phyloP scores from a whole-genome alignment of 352 stramenopile species.

The Pythium rhizo-oryzae region DNA sequence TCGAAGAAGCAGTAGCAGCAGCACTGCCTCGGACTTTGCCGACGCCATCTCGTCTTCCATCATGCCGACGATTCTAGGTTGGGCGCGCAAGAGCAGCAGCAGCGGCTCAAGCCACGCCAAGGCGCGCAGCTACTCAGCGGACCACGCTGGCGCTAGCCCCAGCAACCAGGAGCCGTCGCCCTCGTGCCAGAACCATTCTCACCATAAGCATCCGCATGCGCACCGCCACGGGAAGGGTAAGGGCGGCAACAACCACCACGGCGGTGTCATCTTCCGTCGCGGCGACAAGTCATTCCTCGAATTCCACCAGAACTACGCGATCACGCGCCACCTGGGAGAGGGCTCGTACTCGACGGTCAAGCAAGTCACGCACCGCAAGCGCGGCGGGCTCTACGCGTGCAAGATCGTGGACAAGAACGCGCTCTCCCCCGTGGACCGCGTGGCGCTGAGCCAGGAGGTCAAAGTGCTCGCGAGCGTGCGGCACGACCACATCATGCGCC shows the following conservation, averaged over 20 bases:
- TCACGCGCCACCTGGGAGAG: slow-evolving; percentile 80
- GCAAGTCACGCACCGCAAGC: slow-evolving; percentile 82
- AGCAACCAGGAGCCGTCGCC: slow-evolving; percentile 21
- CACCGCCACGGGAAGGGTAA: slow-evolving; percentile 8
- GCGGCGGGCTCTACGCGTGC: slow-evolving; percentile 70
- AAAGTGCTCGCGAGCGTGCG: slow-evolving; percentile 67
- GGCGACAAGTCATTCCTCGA: slow-evolving; percentile 83
- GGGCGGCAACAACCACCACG: neutral
- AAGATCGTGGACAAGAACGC: slow-evolving; percentile 87
- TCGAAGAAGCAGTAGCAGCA: slow-evolving; percentile 1
- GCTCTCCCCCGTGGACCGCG: slow-evolving; percentile 71
- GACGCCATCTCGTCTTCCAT: neutral
- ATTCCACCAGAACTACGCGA: slow-evolving; percentile 83
- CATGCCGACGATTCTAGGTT: slow-evolving; percentile 27
- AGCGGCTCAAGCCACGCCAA: neutral
- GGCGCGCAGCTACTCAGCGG: neutral
- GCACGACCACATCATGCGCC: slow-evolving; percentile 89
- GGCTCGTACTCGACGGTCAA: slow-evolving; percentile 90
- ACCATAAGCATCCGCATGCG: slow-evolving; percentile 13
- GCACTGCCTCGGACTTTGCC: neutral
- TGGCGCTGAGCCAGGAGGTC: slow-evolving; percentile 76
- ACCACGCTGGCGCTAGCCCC: neutral
- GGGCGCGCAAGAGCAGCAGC: slow-evolving; percentile 21
- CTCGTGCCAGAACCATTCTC: slow-evolving; percentile 4
- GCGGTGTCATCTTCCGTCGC: slow-evolving; percentile 47